Percentiles rank a stretch among this genome's conserved stretches.
These are phyloP conservation scores for Santalum album DNA, from an alignment of 164 flowering plant genomes.

Conservation along the genomic window DNA sequence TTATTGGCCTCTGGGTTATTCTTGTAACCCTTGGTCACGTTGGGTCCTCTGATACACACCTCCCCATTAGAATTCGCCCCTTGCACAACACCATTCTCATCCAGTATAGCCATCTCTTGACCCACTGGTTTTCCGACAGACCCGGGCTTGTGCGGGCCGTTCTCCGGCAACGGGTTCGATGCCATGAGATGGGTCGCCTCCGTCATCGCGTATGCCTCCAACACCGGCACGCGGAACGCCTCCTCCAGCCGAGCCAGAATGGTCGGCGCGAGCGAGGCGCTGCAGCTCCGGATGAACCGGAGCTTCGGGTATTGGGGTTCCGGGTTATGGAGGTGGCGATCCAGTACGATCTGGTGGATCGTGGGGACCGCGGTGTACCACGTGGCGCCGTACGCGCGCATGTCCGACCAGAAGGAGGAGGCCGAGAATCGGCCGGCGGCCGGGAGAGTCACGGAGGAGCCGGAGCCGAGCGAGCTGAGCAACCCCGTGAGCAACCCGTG, in stretches of 20 bases:
- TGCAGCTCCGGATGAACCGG: constrained; percentile 86
- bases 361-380: constrained; percentile 99
- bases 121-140: constrained; percentile 89
- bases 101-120: constrained; percentile 71
- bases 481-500: constrained; percentile 75
- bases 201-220: constrained; percentile 95
- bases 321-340: constrained; percentile 57
- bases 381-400: constrained; percentile 57
- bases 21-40: constrained; percentile 83
- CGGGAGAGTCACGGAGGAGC: constrained; percentile 74
- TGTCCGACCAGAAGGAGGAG: constrained; percentile 78
- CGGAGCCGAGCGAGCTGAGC: constrained; percentile 65
- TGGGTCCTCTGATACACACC: constrained; percentile 83
- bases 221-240: constrained; percentile 72
- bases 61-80: constrained; percentile 48
- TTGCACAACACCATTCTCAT: constrained; percentile 49
- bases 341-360: constrained; percentile 84
- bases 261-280: constrained; percentile 72
- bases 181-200: constrained; percentile 65
- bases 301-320: constrained; percentile 68
- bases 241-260: constrained; percentile 65
- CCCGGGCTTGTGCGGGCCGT: constrained; percentile 69
- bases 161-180: constrained; percentile 72
- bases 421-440: constrained; percentile 92
- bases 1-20: constrained; percentile 82